These are phyloP conservation scores for Fomitopsis schrenkii DNA, from an alignment of 1,284 basidiomycete species.

Conservation along the genomic window DNA sequence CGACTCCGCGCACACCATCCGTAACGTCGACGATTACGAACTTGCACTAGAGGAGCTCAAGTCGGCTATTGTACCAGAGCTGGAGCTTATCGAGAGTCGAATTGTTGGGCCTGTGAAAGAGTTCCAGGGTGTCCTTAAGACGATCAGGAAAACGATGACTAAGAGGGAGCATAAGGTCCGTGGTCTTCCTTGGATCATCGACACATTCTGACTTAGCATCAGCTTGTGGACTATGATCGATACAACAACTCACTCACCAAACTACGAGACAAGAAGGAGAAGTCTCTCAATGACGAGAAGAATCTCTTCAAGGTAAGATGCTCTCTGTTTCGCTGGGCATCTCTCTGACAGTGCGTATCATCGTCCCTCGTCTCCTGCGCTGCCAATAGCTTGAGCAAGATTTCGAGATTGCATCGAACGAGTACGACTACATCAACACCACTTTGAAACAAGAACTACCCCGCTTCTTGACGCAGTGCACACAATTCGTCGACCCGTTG, in stretches of 20 bases:
- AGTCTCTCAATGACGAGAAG: conserved; percentile 90
- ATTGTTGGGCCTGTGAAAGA: conserved; percentile 89
- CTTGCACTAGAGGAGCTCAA: conserved; percentile 82
- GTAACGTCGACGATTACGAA: conserved; percentile 72
- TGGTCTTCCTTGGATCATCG: not conserved
- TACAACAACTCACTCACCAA: conserved; percentile 96
- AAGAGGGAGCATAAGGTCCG: conserved; percentile 95
- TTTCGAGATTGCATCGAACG: conserved; percentile 90
- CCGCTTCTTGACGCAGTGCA: conserved; percentile 83
- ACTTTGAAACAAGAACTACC: conserved; percentile 92
- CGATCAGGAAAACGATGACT: conserved; percentile 89
- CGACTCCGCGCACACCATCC: conserved; percentile 73
- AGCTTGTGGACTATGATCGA: conserved; percentile 94
- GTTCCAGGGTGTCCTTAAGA: conserved; percentile 82
- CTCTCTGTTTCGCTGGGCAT: not conserved
- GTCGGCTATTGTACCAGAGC: conserved; percentile 79
- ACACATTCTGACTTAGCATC: not conserved
- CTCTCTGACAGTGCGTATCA: not conserved
- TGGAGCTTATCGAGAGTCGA: conserved; percentile 92
- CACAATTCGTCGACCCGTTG: conserved; percentile 91
- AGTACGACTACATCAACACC: conserved; percentile 97
- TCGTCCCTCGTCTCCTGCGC: not conserved
- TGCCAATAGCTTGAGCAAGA: conserved; percentile 89
- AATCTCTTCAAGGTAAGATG: conserved; percentile 82
- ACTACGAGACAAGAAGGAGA: conserved; percentile 96